Percentiles rank a stretch among this genome's conserved stretches.
Evolutionary conservation across 495 filamentous ascomycete genomes (phyloP).

Genomic region (Aspergillus funiculosus): DNA sequence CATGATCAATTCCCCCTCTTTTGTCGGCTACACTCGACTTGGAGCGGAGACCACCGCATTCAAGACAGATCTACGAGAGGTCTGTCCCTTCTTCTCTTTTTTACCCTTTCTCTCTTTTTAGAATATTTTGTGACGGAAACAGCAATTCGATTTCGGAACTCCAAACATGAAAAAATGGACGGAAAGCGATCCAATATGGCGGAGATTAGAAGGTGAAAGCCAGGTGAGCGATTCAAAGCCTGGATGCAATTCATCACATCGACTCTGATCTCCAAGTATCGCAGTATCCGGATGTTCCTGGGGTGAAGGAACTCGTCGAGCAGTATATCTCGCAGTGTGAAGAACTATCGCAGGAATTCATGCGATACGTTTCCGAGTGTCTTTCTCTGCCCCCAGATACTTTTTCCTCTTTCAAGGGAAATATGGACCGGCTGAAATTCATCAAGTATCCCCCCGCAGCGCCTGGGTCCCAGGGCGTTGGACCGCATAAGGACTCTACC

Average conservation of each 20-base stretch:
- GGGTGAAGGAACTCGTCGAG: constrained; percentile 67
- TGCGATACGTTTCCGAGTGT: constrained; percentile 74
- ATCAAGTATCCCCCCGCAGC: constrained; percentile 75
- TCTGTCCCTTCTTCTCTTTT: not conserved
- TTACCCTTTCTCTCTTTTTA: not conserved
- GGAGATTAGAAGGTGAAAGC: constrained; percentile 38
- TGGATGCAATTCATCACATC: too few relatives aligned
- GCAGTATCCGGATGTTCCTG: constrained; percentile 52
- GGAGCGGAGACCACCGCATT: constrained; percentile 45
- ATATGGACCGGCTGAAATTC: constrained; percentile 87
- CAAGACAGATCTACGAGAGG: constrained; percentile 40
- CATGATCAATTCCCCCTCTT: constrained; percentile 74
- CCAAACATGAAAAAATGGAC: constrained; percentile 30
- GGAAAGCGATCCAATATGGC: constrained; percentile 74
- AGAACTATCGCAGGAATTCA: constrained; percentile 63
- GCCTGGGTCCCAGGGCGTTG: constrained; percentile 67
- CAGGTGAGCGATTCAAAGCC: constrained; percentile 28
- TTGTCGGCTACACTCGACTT: constrained; percentile 46
- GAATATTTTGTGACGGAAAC: not conserved
- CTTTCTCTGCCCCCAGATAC: constrained; percentile 65
- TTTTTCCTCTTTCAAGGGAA: constrained; percentile 80
- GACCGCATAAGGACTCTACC: constrained; percentile 85
- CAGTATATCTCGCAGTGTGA: constrained; percentile 73
- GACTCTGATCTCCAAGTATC: constrained; percentile 12
- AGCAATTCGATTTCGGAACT: constrained; percentile 45